Conservation (phyloP, 352 stramenopile genomes). For the Globisporangium perplexum region DNA sequence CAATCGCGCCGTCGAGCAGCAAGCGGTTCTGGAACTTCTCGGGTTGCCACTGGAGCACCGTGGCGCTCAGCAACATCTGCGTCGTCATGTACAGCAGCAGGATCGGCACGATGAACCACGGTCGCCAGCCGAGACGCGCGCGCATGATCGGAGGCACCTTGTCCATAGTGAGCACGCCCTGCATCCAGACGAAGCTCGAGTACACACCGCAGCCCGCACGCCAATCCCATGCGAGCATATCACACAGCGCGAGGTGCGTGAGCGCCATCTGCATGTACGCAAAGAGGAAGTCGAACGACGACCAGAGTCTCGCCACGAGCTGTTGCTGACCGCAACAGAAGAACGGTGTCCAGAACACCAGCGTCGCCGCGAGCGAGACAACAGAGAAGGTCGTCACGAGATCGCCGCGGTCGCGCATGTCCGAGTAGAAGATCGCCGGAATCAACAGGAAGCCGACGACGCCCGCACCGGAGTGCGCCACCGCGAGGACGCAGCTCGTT, state of each 20-base stretch:
- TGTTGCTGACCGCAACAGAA: slow-evolving; percentile 9
- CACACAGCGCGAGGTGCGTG: slow-evolving; percentile 2
- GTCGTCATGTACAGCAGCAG: slow-evolving; percentile 6
- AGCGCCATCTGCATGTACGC: slow-evolving; percentile 13
- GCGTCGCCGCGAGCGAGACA: background rate
- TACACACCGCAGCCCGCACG: background rate
- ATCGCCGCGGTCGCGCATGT: too few relatives aligned
- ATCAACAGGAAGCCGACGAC: background rate
- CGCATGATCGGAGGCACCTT: slow-evolving; percentile 13
- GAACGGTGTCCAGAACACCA: slow-evolving; percentile 3
- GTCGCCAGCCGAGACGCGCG: slow-evolving; percentile 4
- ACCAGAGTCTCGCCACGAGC: slow-evolving; percentile 12
- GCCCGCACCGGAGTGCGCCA: background rate
- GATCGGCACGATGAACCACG: slow-evolving; percentile 1
- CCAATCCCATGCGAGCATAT: slow-evolving; percentile 14
- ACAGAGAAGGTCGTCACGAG: too few relatives aligned
- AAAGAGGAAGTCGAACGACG: slow-evolving; percentile 25
- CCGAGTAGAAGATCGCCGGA: background rate
- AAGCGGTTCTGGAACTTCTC: slow-evolving; percentile 11
- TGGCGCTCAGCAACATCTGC: slow-evolving; percentile 3
- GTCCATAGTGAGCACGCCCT: slow-evolving; percentile 17
- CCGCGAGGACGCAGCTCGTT: background rate
- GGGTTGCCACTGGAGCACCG: slow-evolving; percentile 6
- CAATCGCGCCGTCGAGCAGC: slow-evolving; percentile 8
- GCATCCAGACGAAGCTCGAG: slow-evolving; percentile 16